Evolutionary conservation across 148 eudicot species (phyloP).

Genomic region (Rhododendron simsii): DNA sequence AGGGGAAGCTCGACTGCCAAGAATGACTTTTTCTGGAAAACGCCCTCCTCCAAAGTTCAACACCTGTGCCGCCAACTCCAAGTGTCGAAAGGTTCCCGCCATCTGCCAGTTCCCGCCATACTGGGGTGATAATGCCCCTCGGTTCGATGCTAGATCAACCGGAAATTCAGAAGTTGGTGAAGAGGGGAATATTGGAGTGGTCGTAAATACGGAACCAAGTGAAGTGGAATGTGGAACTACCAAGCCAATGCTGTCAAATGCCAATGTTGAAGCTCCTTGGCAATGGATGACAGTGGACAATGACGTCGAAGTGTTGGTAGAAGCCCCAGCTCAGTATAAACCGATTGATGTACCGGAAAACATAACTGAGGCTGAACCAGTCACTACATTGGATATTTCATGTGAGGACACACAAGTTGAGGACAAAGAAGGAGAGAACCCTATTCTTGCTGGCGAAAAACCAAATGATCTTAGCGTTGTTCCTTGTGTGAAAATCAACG

Average conservation of each 20-base stretch:
- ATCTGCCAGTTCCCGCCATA: neutral
- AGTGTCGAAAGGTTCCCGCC: conserved; percentile 1
- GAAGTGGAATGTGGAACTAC: neutral
- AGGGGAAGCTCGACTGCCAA: neutral
- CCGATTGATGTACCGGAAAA: neutral
- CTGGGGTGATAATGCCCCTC: neutral
- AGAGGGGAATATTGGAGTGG: neutral
- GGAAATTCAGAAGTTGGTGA: neutral
- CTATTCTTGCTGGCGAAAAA: neutral
- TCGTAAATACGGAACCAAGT: neutral
- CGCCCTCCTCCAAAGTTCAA: neutral
- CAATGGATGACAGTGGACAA: neutral
- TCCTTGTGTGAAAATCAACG: neutral
- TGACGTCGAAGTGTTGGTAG: neutral
- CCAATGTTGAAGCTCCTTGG: neutral
- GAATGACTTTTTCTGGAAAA: neutral
- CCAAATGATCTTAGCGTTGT: neutral
- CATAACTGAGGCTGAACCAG: neutral
- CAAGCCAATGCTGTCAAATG: neutral
- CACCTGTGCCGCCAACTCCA: neutral
- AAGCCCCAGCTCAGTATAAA: neutral
- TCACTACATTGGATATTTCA: neutral
- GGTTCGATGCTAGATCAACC: neutral
- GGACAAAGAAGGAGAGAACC: neutral
- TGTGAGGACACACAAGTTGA: neutral